Conservation (phyloP, 345 rosid species). For the Populus alba region DNA sequence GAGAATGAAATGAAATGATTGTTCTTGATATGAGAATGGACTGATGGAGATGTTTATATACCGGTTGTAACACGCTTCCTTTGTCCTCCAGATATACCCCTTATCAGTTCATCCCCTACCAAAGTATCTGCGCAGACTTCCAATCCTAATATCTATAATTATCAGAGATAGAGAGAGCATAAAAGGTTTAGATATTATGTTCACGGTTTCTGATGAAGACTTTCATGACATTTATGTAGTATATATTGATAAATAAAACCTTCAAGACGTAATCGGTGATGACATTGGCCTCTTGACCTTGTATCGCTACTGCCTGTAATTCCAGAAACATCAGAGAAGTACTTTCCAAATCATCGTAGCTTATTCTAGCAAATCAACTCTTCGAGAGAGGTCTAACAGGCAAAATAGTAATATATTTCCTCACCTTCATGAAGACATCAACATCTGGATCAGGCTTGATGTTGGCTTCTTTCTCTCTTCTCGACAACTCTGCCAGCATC, state of each 20-base stretch:
- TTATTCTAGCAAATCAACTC: neutral
- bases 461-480: slow-evolving; percentile 78
- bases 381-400: neutral
- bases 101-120: slow-evolving; percentile 66
- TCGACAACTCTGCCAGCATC: slow-evolving; percentile 58
- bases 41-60: slow-evolving; percentile 11
- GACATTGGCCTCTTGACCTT: slow-evolving; percentile 55
- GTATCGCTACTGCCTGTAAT: slow-evolving; percentile 48
- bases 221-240: neutral
- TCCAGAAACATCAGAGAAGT: neutral
- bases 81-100: slow-evolving; percentile 87
- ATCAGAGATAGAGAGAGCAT: neutral
- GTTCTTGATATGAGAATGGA: neutral
- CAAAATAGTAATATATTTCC: neutral
- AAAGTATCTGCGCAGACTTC: slow-evolving; percentile 67
- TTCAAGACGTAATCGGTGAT: slow-evolving; percentile 76
- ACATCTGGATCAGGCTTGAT: slow-evolving; percentile 80
- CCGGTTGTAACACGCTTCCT: slow-evolving; percentile 84
- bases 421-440: slow-evolving; percentile 81
- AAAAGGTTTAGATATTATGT: neutral
- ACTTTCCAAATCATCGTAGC: neutral
- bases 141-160: slow-evolving; percentile 60
- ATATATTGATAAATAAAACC: slow-evolving; percentile 30
- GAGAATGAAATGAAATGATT: neutral
- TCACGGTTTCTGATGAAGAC: neutral